Evolutionary conservation across 208 protist genomes (phyloP), one percentile per base, ranked within the genome.

Genomic region (Angomonas ambiguus): DNA sequence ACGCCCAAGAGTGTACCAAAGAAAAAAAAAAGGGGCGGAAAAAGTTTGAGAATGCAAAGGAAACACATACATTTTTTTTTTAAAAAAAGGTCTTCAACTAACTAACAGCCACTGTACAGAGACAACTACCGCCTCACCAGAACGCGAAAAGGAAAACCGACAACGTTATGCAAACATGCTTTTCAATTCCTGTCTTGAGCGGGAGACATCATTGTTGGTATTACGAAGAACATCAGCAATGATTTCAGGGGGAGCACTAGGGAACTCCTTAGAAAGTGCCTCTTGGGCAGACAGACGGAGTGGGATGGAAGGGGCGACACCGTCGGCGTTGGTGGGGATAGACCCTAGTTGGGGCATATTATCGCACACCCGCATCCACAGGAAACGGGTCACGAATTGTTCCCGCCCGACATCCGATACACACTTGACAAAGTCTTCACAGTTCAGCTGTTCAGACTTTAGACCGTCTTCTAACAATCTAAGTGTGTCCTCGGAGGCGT

Each of bases 371-470:
- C 73, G 80, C 18, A 67, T 65, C 53, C 88, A 88, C 18, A 89
- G 65, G 69, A 91, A 89, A 18, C 82, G 79, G 0, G 78, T 76
- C 27, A 87, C 72, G 66, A 95, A 95, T 69, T 91, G 80, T n/a
- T 84, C 66, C 5, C 89, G 75, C 2, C 82, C 84, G 22, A 88
- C 74, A 62, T 91, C 82, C 1, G 82, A 87, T 22, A 95, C 82
- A 25, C 69, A 69, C 64, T 87, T 83, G 2, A 95, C 79, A 63
- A 92, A 95, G 56, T 92, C 86, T 31, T 95, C 86, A 53, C 79
- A 88, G 25, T 75, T 77, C 6, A 95, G 48, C 32, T 85, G 59
- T 48, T 88, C 85, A 0, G 58, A 38, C 61, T 79, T 75, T 1
- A 95, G 77, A 1, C 75, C 75, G 20, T 85, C 73, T 55, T 95